Evolutionary conservation across 2,329 filamentous ascomycete genomes (phyloP), one percentile per base, ranked within the genome.

Genomic region (Fusarium sp.): DNA sequence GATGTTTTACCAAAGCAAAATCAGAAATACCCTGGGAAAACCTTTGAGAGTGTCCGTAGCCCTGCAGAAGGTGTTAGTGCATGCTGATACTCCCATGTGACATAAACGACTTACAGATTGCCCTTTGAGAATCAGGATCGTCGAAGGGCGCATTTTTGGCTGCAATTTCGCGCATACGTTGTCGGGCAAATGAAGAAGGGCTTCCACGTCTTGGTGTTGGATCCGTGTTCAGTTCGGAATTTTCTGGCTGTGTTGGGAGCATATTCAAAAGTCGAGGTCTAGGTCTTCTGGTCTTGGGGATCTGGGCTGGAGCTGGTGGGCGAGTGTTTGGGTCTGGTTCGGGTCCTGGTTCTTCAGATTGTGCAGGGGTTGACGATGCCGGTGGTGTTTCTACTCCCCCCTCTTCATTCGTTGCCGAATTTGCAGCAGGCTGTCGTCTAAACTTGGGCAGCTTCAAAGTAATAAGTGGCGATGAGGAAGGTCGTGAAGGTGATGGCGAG

Each of bases 131-230:
- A 67, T 84, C 82, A 11, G 81, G 81, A 46, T 84, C 83, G 32
- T 83, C 82, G 66, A 84, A 80, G 37, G 83, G 82, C 56, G 82
- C 81, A 49, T 82, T 82, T 35, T 79, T 82, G 54, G 80, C 80
- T 13, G 83, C 83, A 66, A 84, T 82, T 52, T 83, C 78, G 46
- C 82, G 80, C 81, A 84, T 84, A 20, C 82, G 79, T 66, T 83
- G 80, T 49, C 83, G 78, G 30, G 83, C 81, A 74, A 84, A 82
- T 11, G 82, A 83, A 7, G 83, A 84, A 6, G 83, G 83, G 64
- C 82, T 84, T 52, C 78, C 78, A 32, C 81, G 81, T 26, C 82
- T 80, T 37, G 73, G 74, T 27, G 73, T 69, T 38, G 75, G 73
- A 27, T 71, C 65, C 18, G 76, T 75, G 17, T 67, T 75, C 38